Conservation (phyloP, 2,329 filamentous ascomycete genomes). For the Fusarium hostae region DNA sequence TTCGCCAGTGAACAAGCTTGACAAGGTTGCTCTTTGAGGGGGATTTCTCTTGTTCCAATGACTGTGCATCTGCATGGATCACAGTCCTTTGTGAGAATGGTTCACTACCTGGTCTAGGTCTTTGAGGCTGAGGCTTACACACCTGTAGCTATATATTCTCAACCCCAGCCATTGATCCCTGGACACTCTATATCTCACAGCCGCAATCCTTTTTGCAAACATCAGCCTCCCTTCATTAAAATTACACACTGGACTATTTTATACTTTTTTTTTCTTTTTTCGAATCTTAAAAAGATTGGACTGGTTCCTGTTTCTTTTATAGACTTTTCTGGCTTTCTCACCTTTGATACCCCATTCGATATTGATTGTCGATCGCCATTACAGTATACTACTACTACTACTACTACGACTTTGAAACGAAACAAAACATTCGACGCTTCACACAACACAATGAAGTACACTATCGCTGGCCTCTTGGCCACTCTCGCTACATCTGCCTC, state of each 20-base stretch:
- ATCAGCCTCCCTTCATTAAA: slow-evolving; percentile 27
- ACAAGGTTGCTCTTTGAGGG: neutral
- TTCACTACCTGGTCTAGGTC: slow-evolving; percentile 3
- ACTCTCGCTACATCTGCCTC: slow-evolving; percentile 30
- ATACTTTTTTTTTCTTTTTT: neutral
- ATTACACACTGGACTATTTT: neutral
- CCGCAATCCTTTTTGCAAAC: slow-evolving; percentile 18
- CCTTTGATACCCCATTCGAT: slow-evolving; percentile 19
- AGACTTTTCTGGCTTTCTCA: neutral
- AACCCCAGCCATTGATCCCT: slow-evolving; percentile 4
- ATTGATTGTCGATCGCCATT: slow-evolving; percentile 22
- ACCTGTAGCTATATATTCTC: slow-evolving; percentile 15
- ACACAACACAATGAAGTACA: slow-evolving; percentile 36
- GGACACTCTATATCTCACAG: slow-evolving; percentile 12
- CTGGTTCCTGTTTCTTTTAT: slow-evolving; percentile 22
- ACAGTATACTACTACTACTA: neutral
- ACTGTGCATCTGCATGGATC: slow-evolving; percentile 14
- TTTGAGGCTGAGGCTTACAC: slow-evolving; percentile 35
- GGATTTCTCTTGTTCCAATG: neutral
- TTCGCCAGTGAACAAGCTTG: slow-evolving; percentile 6
- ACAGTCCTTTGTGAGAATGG: slow-evolving; percentile 2
- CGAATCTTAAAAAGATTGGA: slow-evolving; percentile 21
- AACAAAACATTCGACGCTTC: neutral
- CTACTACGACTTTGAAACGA: slow-evolving; percentile 7
- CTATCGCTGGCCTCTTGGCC: slow-evolving; percentile 35